Evolutionary conservation across 305 asterid genomes (phyloP), one percentile per base, ranked within the genome.

Genomic region (Fraxinus xanthoxyloides): DNA sequence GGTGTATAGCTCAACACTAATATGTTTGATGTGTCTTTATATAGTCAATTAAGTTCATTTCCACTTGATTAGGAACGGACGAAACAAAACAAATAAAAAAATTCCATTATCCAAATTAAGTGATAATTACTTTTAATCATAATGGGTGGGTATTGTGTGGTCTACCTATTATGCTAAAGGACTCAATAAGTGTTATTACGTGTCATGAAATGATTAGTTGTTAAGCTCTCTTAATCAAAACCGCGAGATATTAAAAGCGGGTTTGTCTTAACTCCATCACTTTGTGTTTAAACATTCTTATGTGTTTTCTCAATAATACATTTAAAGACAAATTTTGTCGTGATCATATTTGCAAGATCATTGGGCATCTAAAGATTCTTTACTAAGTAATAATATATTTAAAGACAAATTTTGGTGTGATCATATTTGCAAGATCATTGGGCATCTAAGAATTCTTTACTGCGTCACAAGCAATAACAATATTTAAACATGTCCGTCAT

Each of bases 201-300:
- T 84, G 82, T 69, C 74, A 70, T 48, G 61, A 61, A 77, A 80
- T 85, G 77, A 85, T 85, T 81, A 69, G 84, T 46, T 83, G 87
- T 81, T 87, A 65, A 78, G n/a, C 56, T 63, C 82, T 83, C 84
- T 23, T 79, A 13, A 63, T 81, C 82, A 65, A 74, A 75, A 23
- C 35, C 4, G n/a, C 34, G 72, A 26, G 73, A 26, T 65, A 65
- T 26, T 26, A 65, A 65, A 65, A 65, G 72, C 17, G 72, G 32
- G 35, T 65, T 26, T 65, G 35, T 65, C 35, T 65, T 26, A 65
- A 34, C 82, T 12, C 84, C 48, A 85, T 30, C 85, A 24, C n/a
- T 83, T 87, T 78, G 79, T 76, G 79, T 15, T 63, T 46, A 76
- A 78, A 78, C 56, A 32, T 76, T 40, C 46, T 78, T 80, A 56